Conservation (phyloP, 2,329 filamentous ascomycete species). For the Tolypocladium guangdongense region DNA sequence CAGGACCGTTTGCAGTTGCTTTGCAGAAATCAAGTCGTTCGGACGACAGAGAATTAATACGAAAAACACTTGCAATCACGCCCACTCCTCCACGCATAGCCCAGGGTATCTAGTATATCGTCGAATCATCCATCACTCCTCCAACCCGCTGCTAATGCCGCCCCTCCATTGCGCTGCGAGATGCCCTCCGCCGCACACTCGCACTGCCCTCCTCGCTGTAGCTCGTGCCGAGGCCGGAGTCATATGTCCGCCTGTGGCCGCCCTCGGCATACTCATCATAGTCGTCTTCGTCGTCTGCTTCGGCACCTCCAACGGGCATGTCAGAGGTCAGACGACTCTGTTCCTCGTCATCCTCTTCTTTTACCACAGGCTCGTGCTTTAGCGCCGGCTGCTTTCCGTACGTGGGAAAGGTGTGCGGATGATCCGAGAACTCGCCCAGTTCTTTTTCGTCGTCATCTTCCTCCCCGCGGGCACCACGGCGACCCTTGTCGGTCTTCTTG, state of each 20-base stretch:
- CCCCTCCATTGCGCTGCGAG: conserved; percentile 9
- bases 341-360: conserved; percentile 21
- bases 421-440: conserved; percentile 25
- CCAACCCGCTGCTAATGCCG: background rate
- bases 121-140: background rate
- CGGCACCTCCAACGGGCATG: conserved; percentile 22
- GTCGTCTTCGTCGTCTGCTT: conserved; percentile 36
- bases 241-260: conserved; percentile 17
- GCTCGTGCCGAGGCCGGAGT: conserved; percentile 45
- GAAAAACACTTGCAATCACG: background rate
- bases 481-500: conserved; percentile 5
- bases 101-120: background rate
- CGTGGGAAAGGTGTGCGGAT: conserved; percentile 31
- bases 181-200: conserved; percentile 20
- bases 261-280: conserved; percentile 25
- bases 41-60: background rate
- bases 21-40: background rate
- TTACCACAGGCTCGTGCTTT: conserved; percentile 27
- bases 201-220: conserved; percentile 28
- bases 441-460: conserved; percentile 15
- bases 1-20: background rate
- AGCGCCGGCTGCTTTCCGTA: conserved; percentile 29
- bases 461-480: conserved; percentile 4
- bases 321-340: conserved; percentile 18
- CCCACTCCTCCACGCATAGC: background rate